Conservation (phyloP, 2,329 filamentous ascomycete species). For the Diaporthe citriasiana region DNA sequence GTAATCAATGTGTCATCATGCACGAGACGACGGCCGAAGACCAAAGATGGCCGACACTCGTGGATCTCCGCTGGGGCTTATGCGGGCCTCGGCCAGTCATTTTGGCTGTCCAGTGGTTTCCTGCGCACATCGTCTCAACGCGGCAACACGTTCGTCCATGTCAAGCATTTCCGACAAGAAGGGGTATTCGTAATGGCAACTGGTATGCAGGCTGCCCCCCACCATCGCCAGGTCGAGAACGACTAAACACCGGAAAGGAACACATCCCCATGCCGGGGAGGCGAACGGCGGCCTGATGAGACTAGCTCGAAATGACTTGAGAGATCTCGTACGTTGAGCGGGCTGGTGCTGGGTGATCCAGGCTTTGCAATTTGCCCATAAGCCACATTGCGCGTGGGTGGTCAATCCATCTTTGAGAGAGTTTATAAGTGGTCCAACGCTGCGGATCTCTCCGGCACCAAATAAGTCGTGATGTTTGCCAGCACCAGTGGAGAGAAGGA, state of each 20-base stretch:
- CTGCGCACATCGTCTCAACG: background rate
- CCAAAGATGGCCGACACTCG: background rate
- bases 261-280: background rate
- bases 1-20: background rate
- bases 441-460: conserved; percentile 13
- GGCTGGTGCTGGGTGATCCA: background rate
- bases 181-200: background rate
- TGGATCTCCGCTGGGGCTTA: background rate
- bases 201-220: background rate
- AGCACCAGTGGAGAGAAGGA: background rate
- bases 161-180: background rate
- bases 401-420: background rate
- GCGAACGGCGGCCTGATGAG: background rate
- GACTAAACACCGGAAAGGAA: background rate
- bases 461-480: background rate
- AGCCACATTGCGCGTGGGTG: background rate
- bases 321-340: background rate
- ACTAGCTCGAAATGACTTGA: background rate
- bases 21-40: background rate
- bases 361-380: background rate
- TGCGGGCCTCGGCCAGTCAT: conserved; percentile 3
- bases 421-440: background rate
- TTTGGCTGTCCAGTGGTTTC: background rate
- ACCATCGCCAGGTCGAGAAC: background rate
- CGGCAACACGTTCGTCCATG: background rate